phyloP scores from a whole-genome alignment of 2,329 filamentous ascomycete genomes.

The Hymenoscyphus infarciens region DNA sequence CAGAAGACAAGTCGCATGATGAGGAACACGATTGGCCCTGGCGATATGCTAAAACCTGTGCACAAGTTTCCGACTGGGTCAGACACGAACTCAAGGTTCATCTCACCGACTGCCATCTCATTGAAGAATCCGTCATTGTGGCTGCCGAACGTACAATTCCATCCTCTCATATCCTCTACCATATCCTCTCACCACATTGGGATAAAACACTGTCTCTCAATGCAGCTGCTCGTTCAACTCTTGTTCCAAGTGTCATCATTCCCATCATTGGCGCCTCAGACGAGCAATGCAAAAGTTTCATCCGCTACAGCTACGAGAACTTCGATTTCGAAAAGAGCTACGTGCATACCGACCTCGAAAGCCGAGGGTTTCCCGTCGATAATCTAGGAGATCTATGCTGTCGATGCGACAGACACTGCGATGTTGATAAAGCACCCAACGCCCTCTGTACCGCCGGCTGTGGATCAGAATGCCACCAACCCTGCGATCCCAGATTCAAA shows the following conservation, averaged over 20 bases:
- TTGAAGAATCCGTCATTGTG: constrained; percentile 48
- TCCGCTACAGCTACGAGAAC: constrained; percentile 41
- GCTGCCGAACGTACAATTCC: constrained; percentile 43
- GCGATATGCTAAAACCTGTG: constrained; percentile 50
- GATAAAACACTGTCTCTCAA: constrained; percentile 49
- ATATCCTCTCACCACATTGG: constrained; percentile 46
- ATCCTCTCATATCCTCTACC: constrained; percentile 42
- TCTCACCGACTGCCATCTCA: constrained; percentile 43
- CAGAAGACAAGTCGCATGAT: constrained; percentile 31
- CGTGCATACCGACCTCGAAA: constrained; percentile 43
- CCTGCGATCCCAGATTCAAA: constrained; percentile 38
- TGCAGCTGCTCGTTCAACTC: constrained; percentile 42
- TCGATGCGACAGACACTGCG: neutral
- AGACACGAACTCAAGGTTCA: constrained; percentile 47
- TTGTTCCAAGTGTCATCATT: constrained; percentile 45
- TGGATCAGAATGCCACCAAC: neutral
- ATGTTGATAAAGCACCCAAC: neutral
- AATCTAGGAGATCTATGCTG: constrained; percentile 24
- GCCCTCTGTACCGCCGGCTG: neutral
- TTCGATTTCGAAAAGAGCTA: constrained; percentile 42
- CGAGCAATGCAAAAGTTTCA: constrained; percentile 38
- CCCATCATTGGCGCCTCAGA: constrained; percentile 41
- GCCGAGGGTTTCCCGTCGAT: constrained; percentile 42
- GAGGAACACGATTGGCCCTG: constrained; percentile 48
- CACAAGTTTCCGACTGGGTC: constrained; percentile 46